Evolutionary conservation across 805 yeast genomes (phyloP).

Genomic region (Teunomyces tritomae): DNA sequence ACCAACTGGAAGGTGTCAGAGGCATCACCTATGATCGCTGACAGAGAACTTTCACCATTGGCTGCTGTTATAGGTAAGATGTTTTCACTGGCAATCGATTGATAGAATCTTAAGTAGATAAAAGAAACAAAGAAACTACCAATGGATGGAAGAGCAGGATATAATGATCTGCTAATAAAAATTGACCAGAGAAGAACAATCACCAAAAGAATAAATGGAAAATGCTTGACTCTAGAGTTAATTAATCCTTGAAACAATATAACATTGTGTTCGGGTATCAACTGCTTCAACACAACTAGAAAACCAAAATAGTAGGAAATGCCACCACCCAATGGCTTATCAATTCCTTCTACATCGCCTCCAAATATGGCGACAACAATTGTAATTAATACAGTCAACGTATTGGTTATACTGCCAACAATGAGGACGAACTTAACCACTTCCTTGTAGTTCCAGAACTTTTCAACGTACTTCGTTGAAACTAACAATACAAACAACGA

Average conservation of each 20-base stretch:
- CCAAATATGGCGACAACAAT: constrained; percentile 35
- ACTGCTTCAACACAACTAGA: constrained; percentile 54
- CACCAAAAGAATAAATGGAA: constrained; percentile 49
- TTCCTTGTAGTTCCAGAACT: constrained; percentile 50
- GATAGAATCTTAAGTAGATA: constrained; percentile 76
- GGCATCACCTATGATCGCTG: constrained; percentile 71
- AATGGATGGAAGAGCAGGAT: constrained; percentile 56
- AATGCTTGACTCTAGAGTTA: constrained; percentile 55
- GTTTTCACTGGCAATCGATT: constrained; percentile 53
- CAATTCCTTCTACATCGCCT: constrained; percentile 36
- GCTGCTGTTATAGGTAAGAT: constrained; percentile 47
- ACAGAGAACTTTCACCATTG: constrained; percentile 16
- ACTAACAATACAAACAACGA: constrained; percentile 36
- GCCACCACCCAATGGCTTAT: constrained; percentile 51
- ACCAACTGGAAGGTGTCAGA: constrained; percentile 83
- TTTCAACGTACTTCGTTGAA: constrained; percentile 47
- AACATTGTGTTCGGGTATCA: constrained; percentile 56
- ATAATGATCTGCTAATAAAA: constrained; percentile 29
- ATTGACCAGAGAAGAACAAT: constrained; percentile 36
- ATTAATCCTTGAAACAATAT: constrained; percentile 44
- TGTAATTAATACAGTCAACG: constrained; percentile 45
- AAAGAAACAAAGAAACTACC: constrained; percentile 67
- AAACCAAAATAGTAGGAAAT: constrained; percentile 52
- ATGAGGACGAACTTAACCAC: constrained; percentile 50
- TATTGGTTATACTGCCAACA: constrained; percentile 57